phyloP scores from a whole-genome alignment of 768 basidiomycete species.

The Lentinula lateritia region DNA sequence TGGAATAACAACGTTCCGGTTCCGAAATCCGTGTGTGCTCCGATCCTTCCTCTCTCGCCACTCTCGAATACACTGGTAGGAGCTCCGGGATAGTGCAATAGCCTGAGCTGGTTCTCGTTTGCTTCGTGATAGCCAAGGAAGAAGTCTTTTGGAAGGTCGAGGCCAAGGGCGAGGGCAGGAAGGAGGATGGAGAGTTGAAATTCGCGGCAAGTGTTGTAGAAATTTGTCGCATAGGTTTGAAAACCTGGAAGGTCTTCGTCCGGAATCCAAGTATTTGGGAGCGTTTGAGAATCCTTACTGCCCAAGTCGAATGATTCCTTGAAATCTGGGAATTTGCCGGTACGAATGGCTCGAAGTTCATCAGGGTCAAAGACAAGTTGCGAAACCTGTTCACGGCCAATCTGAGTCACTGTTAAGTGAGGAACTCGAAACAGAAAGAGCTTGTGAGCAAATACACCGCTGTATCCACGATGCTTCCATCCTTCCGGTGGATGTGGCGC shows the following conservation, averaged over 20 bases:
- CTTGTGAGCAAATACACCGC: constrained; percentile 11
- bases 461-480: constrained; percentile 20
- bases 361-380: constrained; percentile 20
- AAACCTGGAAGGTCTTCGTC: constrained; percentile 31
- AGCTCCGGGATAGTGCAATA: constrained; percentile 35
- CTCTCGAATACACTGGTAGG: constrained; percentile 18
- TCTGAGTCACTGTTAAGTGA: background rate
- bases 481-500: constrained; percentile 20
- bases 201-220: constrained; percentile 27
- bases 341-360: constrained; percentile 19
- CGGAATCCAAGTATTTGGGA: constrained; percentile 34
- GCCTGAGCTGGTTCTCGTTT: constrained; percentile 30
- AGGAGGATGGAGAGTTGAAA: constrained; percentile 25
- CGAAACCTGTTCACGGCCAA: constrained; percentile 18
- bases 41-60: constrained; percentile 26
- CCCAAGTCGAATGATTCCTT: constrained; percentile 34
- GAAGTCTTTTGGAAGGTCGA: constrained; percentile 24
- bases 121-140: constrained; percentile 23
- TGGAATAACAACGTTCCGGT: constrained; percentile 40
- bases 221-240: constrained; percentile 24
- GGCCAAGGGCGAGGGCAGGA: constrained; percentile 28
- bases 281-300: constrained; percentile 17
- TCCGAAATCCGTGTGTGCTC: constrained; percentile 35
- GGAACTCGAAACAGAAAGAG: background rate
- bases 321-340: constrained; percentile 23